A percentile compares a stretch with the other conserved stretches of the same genome.
Conservation (phyloP, 164 flowering plant species). For the Vitis labrusca region DNA sequence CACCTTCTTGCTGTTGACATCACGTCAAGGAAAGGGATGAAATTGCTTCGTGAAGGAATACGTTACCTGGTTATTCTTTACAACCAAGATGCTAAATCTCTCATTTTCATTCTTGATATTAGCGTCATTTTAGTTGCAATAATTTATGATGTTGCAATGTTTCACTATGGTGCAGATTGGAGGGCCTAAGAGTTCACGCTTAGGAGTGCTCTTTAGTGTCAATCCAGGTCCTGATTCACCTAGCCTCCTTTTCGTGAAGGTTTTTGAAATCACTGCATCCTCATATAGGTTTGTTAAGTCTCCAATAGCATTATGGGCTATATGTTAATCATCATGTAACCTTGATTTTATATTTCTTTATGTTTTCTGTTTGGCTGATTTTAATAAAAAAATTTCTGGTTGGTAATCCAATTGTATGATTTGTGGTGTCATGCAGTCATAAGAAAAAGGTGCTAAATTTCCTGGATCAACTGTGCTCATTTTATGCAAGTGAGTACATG, state of each 20-base stretch:
- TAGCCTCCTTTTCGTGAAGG: constrained; percentile 53
- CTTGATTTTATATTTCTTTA: background rate
- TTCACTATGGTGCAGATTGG: constrained; percentile 47
- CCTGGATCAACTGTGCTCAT: constrained; percentile 66
- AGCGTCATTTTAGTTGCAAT: constrained; percentile 1
- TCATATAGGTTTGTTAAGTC: constrained; percentile 58
- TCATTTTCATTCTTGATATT: constrained; percentile 2
- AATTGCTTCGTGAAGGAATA: constrained; percentile 81
- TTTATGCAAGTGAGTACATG: constrained; percentile 60
- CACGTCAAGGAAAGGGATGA: constrained; percentile 68
- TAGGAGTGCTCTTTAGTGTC: constrained; percentile 68
- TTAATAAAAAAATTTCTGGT: too few species aligned
- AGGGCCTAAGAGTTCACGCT: constrained; percentile 69
- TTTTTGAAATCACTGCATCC: constrained; percentile 59
- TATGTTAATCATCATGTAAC: too few species aligned
- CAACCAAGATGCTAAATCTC: background rate
- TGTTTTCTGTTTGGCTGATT: background rate
- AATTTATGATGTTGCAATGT: constrained; percentile 9
- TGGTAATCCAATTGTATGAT: background rate
- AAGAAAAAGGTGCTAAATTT: constrained; percentile 69
- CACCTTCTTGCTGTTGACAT: constrained; percentile 80
- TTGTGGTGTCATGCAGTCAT: constrained; percentile 50
- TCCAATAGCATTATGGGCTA: constrained; percentile 6
- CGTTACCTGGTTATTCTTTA: constrained; percentile 67
- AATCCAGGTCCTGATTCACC: constrained; percentile 32